A percentile compares a stretch with the other conserved stretches of the same genome.
phyloP scores from a whole-genome alignment of 768 basidiomycete genomes.

The Suillus decipiens region DNA sequence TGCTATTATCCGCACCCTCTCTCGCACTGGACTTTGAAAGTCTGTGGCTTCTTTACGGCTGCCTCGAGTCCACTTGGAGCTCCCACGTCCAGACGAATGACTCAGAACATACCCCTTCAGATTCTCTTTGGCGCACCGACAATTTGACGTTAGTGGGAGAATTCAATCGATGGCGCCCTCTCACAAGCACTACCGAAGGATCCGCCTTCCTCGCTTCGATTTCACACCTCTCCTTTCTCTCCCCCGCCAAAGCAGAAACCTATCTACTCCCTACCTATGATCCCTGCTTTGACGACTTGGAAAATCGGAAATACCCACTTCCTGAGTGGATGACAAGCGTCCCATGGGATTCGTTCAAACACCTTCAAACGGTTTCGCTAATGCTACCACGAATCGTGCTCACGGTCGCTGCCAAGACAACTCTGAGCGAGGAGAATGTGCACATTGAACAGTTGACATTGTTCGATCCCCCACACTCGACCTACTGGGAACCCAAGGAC shows the following conservation, averaged over 20 bases:
- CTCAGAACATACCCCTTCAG: conserved; percentile 15
- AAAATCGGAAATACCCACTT: neutral
- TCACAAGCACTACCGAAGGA: conserved; percentile 35
- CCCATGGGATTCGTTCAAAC: conserved; percentile 35
- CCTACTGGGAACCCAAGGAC: neutral
- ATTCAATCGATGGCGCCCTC: conserved; percentile 33
- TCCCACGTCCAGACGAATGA: conserved; percentile 4
- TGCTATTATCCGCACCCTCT: conserved; percentile 10
- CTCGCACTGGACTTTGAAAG: conserved; percentile 37
- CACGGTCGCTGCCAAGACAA: neutral
- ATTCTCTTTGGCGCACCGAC: conserved; percentile 13
- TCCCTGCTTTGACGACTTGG: neutral
- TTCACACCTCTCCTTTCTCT: conserved; percentile 38
- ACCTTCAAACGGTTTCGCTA: conserved; percentile 18
- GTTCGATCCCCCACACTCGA: neutral
- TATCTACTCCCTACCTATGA: neutral
- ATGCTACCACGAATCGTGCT: neutral
- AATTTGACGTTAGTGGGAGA: conserved; percentile 36
- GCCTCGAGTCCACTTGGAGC: conserved; percentile 22
- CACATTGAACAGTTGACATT: neutral
- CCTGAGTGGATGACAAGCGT: conserved; percentile 29
- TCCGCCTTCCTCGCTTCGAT: conserved; percentile 36
- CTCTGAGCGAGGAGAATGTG: neutral
- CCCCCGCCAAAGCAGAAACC: neutral
- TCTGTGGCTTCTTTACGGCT: conserved; percentile 38